phyloP scores from a whole-genome alignment of 805 yeast species.

The Saccharomycopsis malanga region DNA sequence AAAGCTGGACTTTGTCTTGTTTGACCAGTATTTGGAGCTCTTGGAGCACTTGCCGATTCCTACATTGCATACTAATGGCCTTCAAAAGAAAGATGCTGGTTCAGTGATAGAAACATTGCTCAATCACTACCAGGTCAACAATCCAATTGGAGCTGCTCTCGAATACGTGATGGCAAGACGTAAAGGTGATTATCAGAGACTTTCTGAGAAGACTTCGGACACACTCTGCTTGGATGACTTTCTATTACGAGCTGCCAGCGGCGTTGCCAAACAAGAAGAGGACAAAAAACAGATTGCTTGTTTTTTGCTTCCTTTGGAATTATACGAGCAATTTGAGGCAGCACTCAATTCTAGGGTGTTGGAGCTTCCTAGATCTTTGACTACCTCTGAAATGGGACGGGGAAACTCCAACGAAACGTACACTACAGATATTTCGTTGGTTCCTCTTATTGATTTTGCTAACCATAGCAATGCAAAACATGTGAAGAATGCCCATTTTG shows the following conservation, averaged over 20 bases:
- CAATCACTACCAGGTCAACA: too few relatives aligned
- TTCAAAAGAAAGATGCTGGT: too few relatives aligned
- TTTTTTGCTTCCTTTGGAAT: not conserved
- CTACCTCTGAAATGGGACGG: not conserved
- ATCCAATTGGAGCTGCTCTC: too few relatives aligned
- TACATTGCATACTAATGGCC: too few relatives aligned
- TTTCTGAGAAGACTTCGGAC: not conserved
- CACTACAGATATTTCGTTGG: conserved; percentile 1
- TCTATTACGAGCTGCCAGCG: too few relatives aligned
- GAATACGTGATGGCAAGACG: too few relatives aligned
- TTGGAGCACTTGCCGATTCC: too few relatives aligned
- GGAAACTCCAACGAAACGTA: not conserved
- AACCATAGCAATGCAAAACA: conserved; percentile 2
- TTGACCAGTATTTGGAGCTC: too few relatives aligned
- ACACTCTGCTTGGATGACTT: not conserved
- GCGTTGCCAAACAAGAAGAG: too few relatives aligned
- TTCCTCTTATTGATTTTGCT: conserved; percentile 13
- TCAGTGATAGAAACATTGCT: too few relatives aligned
- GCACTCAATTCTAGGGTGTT: conserved; percentile 2
- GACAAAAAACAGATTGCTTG: too few relatives aligned
- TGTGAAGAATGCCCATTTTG: conserved; percentile 5
- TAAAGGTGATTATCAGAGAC: not conserved
- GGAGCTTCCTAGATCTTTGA: conserved; percentile 1
- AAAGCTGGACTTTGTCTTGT: too few relatives aligned
- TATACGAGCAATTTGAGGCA: conserved; percentile 7